phyloP scores from a whole-genome alignment of 148 eudicot genomes.

The Cornus controversa region DNA sequence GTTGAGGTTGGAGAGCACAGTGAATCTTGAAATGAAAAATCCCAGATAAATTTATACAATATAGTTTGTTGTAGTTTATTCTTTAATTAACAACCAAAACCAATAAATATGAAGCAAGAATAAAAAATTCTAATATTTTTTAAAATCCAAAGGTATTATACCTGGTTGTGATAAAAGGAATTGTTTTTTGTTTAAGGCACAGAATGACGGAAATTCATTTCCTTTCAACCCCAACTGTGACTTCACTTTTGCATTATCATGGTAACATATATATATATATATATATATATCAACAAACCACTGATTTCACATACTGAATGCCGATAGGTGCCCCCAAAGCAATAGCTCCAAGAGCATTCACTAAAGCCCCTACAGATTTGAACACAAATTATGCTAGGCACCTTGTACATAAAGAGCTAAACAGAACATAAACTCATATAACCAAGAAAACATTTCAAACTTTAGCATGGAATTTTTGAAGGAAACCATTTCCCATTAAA shows the following conservation, averaged over 20 bases:
- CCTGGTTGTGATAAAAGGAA: constrained; percentile 2
- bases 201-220: constrained; percentile 6
- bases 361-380: constrained; percentile 53
- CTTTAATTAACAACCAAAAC: not conserved
- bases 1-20: too few relatives aligned
- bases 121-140: not conserved
- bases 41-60: not conserved
- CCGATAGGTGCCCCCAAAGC: constrained; percentile 91
- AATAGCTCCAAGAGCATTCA: constrained; percentile 75
- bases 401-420: not conserved
- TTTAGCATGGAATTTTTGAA: constrained; percentile 4
- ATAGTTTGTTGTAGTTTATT: not conserved
- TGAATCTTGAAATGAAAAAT: too few relatives aligned
- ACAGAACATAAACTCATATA: not conserved
- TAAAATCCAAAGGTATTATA: not conserved
- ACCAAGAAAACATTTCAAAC: not conserved
- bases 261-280: not conserved
- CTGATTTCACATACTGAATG: constrained; percentile 51
- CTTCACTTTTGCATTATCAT: constrained; percentile 9
- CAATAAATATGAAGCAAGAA: constrained; percentile 8
- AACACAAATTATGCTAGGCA: too few relatives aligned
- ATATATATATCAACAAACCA: constrained; percentile 7
- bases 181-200: constrained; percentile 9
- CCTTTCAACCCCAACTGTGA: constrained; percentile 12
- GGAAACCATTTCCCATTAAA: not conserved